Percentiles rank a stretch among this genome's conserved stretches.
These are phyloP conservation scores for Ustanciosporium gigantosporum DNA, from an alignment of 1,284 basidiomycete species.

Conservation along the genomic window DNA sequence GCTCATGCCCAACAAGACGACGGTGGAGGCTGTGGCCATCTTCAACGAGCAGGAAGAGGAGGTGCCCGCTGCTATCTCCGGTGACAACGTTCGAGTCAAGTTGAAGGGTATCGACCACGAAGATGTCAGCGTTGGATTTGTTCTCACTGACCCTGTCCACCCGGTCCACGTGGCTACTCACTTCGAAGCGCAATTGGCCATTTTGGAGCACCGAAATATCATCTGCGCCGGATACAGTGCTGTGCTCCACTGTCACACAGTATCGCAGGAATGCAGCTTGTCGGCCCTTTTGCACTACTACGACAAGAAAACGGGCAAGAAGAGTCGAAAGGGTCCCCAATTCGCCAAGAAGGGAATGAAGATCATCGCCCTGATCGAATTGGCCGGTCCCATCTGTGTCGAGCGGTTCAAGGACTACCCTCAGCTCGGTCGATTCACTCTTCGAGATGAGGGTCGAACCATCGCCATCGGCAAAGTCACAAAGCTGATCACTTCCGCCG, in stretches of 20 bases:
- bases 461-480: conserved; percentile 60
- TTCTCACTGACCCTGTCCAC: conserved; percentile 51
- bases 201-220: conserved; percentile 60
- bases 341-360: conserved; percentile 60
- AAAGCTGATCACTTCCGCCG: conserved; percentile 48
- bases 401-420: conserved; percentile 60
- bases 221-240: conserved; percentile 60
- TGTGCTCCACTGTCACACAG: conserved; percentile 58
- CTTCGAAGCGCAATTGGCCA: conserved; percentile 61
- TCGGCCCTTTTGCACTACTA: conserved; percentile 59
- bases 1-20: conserved; percentile 57
- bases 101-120: conserved; percentile 58
- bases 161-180: conserved; percentile 57
- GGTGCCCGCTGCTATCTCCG: conserved; percentile 59
- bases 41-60: conserved; percentile 60
- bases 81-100: conserved; percentile 60
- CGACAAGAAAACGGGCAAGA: conserved; percentile 61
- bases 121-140: conserved; percentile 55
- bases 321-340: conserved; percentile 57
- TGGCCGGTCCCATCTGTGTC: conserved; percentile 53
- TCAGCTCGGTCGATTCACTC: conserved; percentile 59
- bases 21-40: conserved; percentile 54
- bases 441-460: conserved; percentile 59
- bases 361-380: conserved; percentile 58
- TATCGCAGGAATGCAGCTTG: conserved; percentile 54